Evolutionary conservation across 2,329 filamentous ascomycete genomes (phyloP).

Genomic region (Chalaropsis thielavioides): DNA sequence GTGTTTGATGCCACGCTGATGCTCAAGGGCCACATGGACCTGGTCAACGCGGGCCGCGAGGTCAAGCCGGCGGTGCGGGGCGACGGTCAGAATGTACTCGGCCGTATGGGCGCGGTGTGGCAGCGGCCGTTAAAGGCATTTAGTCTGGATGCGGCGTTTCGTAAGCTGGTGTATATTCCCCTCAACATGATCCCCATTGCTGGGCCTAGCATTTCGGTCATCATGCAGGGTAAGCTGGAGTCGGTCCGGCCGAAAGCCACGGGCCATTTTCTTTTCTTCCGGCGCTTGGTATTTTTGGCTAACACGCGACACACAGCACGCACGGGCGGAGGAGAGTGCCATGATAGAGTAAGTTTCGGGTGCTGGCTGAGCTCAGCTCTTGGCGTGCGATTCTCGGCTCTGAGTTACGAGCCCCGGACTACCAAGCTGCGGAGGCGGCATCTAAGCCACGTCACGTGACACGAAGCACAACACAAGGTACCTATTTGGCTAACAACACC

Average conservation of each 20-base stretch:
- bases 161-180: conserved; percentile 74
- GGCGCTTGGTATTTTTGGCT: not conserved
- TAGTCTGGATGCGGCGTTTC: conserved; percentile 48
- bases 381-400: not conserved
- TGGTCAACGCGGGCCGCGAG: conserved; percentile 64
- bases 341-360: conserved; percentile 36
- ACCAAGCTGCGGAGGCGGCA: not conserved
- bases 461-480: not conserved
- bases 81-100: conserved; percentile 34
- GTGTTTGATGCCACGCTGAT: conserved; percentile 68
- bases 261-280: not conserved
- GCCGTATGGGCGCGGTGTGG: conserved; percentile 41
- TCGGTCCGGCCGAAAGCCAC: not conserved
- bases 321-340: conserved; percentile 34
- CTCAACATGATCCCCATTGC: conserved; percentile 87
- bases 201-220: conserved; percentile 44
- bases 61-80: conserved; percentile 40
- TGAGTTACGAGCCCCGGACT: not conserved
- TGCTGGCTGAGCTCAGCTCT: not conserved
- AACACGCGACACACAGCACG: conserved; percentile 27
- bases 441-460: not conserved
- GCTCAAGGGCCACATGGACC: conserved; percentile 34
- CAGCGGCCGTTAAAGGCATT: conserved; percentile 44
- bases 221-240: conserved; percentile 47
- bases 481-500: conserved; percentile 23